Percentiles rank a stretch among this genome's conserved stretches.
Conservation (phyloP, 2,329 filamentous ascomycete genomes). For the Aspergillus aculeatus region DNA sequence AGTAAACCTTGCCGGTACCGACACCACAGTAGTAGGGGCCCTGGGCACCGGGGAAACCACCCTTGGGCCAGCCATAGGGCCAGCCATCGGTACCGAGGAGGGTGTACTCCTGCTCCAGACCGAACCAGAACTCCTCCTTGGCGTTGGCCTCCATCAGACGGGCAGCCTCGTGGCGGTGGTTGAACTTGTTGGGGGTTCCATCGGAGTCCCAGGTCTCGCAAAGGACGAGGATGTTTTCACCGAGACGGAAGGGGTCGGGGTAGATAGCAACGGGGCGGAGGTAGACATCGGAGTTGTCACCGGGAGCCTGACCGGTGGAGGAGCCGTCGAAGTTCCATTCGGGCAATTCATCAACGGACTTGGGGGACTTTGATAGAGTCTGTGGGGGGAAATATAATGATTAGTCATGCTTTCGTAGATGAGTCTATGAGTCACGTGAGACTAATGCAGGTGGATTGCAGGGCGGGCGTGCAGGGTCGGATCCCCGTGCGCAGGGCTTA, state of each 20-base stretch:
- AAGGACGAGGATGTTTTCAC: constrained; percentile 91
- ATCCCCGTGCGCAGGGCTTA: constrained; percentile 30
- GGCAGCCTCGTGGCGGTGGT: constrained; percentile 88
- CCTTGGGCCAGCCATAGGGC: constrained; percentile 88
- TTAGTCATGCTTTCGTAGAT: constrained; percentile 1
- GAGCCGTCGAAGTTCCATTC: constrained; percentile 87
- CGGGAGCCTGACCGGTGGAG: constrained; percentile 86
- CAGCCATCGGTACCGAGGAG: constrained; percentile 81
- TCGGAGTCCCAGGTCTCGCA: constrained; percentile 93
- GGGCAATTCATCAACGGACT: constrained; percentile 63
- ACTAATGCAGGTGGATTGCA: constrained; percentile 25
- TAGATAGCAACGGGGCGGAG: constrained; percentile 85
- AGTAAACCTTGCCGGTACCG: constrained; percentile 93
- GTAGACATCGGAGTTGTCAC: constrained; percentile 97
- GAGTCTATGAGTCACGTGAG: constrained; percentile 23
- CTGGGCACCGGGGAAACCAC: constrained; percentile 87
- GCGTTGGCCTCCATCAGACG: constrained; percentile 87
- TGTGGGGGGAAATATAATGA: constrained; percentile 31
- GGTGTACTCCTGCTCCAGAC: constrained; percentile 97
- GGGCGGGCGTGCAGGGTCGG: constrained; percentile 18
- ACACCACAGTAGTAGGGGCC: constrained; percentile 98
- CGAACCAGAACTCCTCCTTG: constrained; percentile 89
- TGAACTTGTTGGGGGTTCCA: constrained; percentile 96
- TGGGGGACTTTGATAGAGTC: constrained; percentile 63
- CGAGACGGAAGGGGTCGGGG: constrained; percentile 86